Percentiles rank a stretch among this genome's conserved stretches.
Conservation (phyloP, 352 stramenopile species). For the Phytopythium ostracodes region DNA sequence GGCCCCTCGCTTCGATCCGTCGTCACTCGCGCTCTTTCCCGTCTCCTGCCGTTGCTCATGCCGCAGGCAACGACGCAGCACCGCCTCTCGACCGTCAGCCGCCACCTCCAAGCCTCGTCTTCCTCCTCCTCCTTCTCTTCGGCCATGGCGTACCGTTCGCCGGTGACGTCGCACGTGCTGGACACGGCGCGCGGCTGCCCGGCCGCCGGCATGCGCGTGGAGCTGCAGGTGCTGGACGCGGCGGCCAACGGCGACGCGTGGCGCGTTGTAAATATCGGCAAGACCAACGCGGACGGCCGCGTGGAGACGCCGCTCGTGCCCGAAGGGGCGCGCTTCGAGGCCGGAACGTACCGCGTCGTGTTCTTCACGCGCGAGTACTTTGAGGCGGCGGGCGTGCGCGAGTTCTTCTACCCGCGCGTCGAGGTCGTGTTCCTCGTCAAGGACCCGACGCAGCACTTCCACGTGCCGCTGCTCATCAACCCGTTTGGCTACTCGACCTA, state of each 20-base stretch:
- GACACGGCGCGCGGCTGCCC: slow-evolving; percentile 78
- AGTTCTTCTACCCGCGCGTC: slow-evolving; percentile 88
- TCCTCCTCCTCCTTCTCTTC: neutral
- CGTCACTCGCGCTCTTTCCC: no score
- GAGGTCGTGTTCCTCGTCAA: slow-evolving; percentile 77
- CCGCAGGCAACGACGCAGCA: slow-evolving; percentile 5
- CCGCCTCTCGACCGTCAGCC: slow-evolving; percentile 14
- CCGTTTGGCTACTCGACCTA: slow-evolving; percentile 90
- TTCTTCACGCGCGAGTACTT: slow-evolving; percentile 86
- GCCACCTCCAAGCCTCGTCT: slow-evolving; percentile 5
- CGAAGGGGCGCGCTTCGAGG: slow-evolving; percentile 28
- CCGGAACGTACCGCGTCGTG: slow-evolving; percentile 72
- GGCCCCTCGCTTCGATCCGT: no score
- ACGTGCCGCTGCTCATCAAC: slow-evolving; percentile 88
- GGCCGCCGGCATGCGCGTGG: slow-evolving; percentile 61
- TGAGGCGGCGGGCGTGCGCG: slow-evolving; percentile 40
- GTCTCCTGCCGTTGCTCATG: neutral
- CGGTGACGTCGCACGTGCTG: slow-evolving; percentile 86
- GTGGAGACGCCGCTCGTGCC: slow-evolving; percentile 46
- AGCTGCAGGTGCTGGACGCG: slow-evolving; percentile 47
- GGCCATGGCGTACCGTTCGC: slow-evolving; percentile 49
- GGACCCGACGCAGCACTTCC: slow-evolving; percentile 75
- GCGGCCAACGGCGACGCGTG: slow-evolving; percentile 10
- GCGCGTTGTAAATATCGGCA: slow-evolving; percentile 31
- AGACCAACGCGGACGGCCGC: slow-evolving; percentile 80